Evolutionary conservation across 495 filamentous ascomycete species (phyloP), one percentile per base, ranked within the genome.

Genomic region (Thermochaetoides thermophila): DNA sequence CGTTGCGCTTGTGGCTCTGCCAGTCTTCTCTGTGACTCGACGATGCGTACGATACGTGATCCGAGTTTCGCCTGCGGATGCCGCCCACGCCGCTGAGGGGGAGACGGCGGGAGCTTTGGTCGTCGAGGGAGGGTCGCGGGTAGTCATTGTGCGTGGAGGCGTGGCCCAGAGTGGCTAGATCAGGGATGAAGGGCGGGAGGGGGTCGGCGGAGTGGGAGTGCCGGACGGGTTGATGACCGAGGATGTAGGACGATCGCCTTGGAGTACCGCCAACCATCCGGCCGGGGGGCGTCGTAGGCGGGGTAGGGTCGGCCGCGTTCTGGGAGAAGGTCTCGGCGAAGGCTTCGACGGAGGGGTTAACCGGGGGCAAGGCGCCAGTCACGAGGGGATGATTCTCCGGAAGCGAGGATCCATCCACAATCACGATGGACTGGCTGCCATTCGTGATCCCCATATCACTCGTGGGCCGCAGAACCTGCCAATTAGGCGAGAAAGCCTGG

Each of bases 351-450:
- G 67, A 68, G 12, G 48, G 49, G 42, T 61, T 65, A 27, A 56
- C 41, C 5, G 35, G 46, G 3, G 56, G 57, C 8, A 70, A 42
- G 2, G 61, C 62, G 6, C 63, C 58, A 2, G 61, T 59, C 63
- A 71, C 68, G 15, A 32, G 29, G 1, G 63, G 61, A 12, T 52
- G 54, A 16, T 55, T 58, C 9, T 40, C 49, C 17, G 56, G 49
- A 13, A 64, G 36, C 3, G 43, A 17, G 3, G 74, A 77, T 33
- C 78, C 78, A 48, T 94, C 81, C 11, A 92, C 73, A 43, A 94
- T 89, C 18, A 91, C 71, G 41, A 94, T 89, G 0, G 84, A 91
- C 40, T 81, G 71, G 53, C 82, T 91, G 5, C 81, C 82, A 23
- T 63, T 66, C 0, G 83, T 87, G 20, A 91, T 61, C 18, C 64